These are phyloP conservation scores for Helianthus tuberosus DNA, from an alignment of 129 eudicot genomes.

Conservation along the genomic window DNA sequence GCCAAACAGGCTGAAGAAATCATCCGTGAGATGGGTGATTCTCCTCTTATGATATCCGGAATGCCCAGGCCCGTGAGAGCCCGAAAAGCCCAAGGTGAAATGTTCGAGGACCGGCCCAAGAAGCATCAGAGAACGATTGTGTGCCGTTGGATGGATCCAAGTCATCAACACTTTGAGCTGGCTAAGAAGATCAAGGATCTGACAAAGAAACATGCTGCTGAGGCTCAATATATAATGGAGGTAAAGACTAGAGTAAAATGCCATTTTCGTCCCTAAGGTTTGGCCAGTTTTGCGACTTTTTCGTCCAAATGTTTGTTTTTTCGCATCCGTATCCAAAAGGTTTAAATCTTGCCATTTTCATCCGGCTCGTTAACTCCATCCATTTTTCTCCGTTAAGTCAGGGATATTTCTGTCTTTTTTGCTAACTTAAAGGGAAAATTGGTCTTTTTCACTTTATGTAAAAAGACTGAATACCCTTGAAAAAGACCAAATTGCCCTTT, in stretches of 20 bases:
- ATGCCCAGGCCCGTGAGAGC: constrained; percentile 96
- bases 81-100: constrained; percentile 49
- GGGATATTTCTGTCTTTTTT: too few species aligned
- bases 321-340: too few species aligned
- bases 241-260: constrained; percentile 27
- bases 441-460: too few species aligned
- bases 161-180: constrained; percentile 55
- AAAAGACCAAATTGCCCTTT: too few species aligned
- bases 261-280: too few species aligned
- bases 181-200: constrained; percentile 52
- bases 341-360: too few species aligned
- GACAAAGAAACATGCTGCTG: constrained; percentile 54
- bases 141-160: constrained; percentile 56
- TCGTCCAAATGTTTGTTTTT: too few species aligned
- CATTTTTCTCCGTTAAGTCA: too few species aligned
- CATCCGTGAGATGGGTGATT: constrained; percentile 25
- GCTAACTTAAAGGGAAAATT: too few species aligned
- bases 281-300: too few species aligned
- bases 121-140: constrained; percentile 46
- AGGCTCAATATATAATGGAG: constrained; percentile 51
- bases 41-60: constrained; percentile 74
- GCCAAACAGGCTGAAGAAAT: constrained; percentile 49
- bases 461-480: too few species aligned
- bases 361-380: too few species aligned
- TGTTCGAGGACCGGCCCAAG: constrained; percentile 74